A percentile compares a stretch with the other conserved stretches of the same genome.
Evolutionary conservation across 257 asterid genomes (phyloP).

Genomic region (Solanum corneliomulleri): DNA sequence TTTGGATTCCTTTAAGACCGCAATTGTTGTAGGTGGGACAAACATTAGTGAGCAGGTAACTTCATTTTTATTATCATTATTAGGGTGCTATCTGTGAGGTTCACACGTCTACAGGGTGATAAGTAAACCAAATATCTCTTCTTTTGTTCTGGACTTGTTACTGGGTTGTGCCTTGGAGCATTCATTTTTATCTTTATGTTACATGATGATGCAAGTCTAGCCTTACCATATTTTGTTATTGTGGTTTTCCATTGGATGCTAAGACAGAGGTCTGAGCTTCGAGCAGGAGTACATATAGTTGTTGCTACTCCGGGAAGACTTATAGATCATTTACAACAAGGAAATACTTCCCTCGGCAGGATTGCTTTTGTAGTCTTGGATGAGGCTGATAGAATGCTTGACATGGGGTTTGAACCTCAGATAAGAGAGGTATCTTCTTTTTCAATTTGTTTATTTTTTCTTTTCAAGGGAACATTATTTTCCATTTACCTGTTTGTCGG

Average conservation of each 20-base stretch:
- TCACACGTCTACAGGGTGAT: neutral
- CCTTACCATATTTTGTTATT: conserved; percentile 4
- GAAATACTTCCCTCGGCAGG: conserved; percentile 65
- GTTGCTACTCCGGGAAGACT: conserved; percentile 97
- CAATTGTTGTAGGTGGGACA: conserved; percentile 86
- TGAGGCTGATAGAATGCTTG: conserved; percentile 95
- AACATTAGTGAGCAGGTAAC: conserved; percentile 76
- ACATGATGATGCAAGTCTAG: neutral
- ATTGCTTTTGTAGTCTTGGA: conserved; percentile 67
- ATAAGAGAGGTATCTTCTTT: conserved; percentile 63
- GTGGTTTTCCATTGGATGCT: conserved; percentile 15
- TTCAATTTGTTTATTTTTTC: neutral
- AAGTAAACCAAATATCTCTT: neutral
- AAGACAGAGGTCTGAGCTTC: conserved; percentile 75
- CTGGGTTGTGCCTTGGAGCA: neutral
- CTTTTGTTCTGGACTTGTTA: neutral
- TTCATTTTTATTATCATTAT: neutral
- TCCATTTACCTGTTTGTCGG: neutral
- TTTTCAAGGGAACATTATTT: neutral
- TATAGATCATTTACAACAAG: conserved; percentile 78
- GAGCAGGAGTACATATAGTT: conserved; percentile 68
- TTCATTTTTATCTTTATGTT: neutral
- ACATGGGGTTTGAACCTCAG: conserved; percentile 96
- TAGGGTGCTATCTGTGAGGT: neutral
- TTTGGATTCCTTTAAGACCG: conserved; percentile 60